phyloP scores from a whole-genome alignment of 495 filamentous ascomycete genomes.

The Pseudevernia furfuracea region DNA sequence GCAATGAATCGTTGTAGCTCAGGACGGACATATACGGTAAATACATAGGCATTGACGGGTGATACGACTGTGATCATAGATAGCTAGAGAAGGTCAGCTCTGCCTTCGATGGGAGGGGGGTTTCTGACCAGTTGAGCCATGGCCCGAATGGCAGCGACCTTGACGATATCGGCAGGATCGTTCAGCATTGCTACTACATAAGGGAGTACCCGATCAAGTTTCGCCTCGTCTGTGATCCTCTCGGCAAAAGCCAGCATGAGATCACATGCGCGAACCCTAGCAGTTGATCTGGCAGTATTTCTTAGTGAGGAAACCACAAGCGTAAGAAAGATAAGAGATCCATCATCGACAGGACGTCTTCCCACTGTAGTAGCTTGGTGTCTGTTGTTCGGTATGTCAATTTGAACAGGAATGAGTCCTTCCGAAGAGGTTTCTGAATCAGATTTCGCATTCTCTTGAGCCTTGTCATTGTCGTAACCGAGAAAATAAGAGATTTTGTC shows the following conservation, averaged over 20 bases:
- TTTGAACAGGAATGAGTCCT: constrained; percentile 59
- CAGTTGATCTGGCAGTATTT: constrained; percentile 79
- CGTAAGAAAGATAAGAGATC: constrained; percentile 84
- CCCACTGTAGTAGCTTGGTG: constrained; percentile 37
- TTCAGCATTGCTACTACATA: constrained; percentile 75
- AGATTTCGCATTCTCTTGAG: constrained; percentile 19
- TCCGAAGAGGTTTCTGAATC: constrained; percentile 24
- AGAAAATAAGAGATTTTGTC: constrained; percentile 96
- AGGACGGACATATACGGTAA: constrained; percentile 89
- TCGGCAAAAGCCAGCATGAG: constrained; percentile 89
- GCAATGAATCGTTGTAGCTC: constrained; percentile 65
- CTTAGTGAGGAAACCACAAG: constrained; percentile 80
- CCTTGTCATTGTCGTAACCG: constrained; percentile 52
- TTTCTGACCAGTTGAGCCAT: constrained; percentile 64
- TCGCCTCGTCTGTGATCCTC: constrained; percentile 88
- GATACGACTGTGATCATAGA: constrained; percentile 81
- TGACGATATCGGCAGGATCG: constrained; percentile 75
- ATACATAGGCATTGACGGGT: constrained; percentile 90
- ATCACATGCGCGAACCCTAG: constrained; percentile 85
- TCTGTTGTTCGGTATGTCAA: constrained; percentile 82
- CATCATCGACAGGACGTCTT: constrained; percentile 59
- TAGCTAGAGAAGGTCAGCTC: constrained; percentile 36
- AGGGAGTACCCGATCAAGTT: constrained; percentile 87
- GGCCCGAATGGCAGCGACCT: constrained; percentile 73
- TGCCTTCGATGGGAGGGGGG: background rate